Evolutionary conservation across 192 early-diverging fungal genomes (phyloP).

Genomic region (Backusella psychrophila): DNA sequence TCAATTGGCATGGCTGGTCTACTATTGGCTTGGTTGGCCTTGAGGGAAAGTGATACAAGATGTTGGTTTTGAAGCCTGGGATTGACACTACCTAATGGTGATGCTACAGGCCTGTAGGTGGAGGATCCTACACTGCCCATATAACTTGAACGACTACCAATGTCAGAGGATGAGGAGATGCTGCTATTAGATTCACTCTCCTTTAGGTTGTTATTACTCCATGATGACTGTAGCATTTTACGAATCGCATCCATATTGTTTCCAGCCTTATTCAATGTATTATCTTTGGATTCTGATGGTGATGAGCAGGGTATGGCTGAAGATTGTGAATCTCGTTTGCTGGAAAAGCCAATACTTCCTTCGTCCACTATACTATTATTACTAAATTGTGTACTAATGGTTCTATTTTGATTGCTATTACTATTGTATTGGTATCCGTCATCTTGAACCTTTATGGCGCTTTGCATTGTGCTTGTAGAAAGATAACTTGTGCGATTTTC

Average conservation of each 20-base stretch:
- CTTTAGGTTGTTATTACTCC: slow-evolving; percentile 17
- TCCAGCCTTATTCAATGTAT: slow-evolving; percentile 5
- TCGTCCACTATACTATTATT: background rate
- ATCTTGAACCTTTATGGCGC: background rate
- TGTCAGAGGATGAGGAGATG: slow-evolving; percentile 6
- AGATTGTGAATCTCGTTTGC: background rate
- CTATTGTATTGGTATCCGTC: background rate
- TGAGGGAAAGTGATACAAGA: slow-evolving; percentile 17
- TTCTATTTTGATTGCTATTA: background rate
- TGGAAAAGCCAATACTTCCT: background rate
- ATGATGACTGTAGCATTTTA: slow-evolving; percentile 27
- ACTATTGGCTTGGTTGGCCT: background rate
- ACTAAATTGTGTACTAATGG: background rate
- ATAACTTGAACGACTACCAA: background rate
- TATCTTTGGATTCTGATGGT: background rate
- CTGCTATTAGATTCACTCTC: slow-evolving; percentile 21
- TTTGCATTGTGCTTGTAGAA: background rate
- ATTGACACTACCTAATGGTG: slow-evolving; percentile 17
- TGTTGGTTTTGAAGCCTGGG: slow-evolving; percentile 27
- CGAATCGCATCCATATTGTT: slow-evolving; percentile 19
- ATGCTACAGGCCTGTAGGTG: background rate
- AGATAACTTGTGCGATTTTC: background rate
- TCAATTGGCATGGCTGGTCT: slow-evolving; percentile 17
- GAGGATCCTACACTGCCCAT: slow-evolving; percentile 3
- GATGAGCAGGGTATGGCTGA: background rate